Base-by-base conservation (phyloP, 495 filamentous ascomycete species). In the Aspergillus haitiensis region DNA sequence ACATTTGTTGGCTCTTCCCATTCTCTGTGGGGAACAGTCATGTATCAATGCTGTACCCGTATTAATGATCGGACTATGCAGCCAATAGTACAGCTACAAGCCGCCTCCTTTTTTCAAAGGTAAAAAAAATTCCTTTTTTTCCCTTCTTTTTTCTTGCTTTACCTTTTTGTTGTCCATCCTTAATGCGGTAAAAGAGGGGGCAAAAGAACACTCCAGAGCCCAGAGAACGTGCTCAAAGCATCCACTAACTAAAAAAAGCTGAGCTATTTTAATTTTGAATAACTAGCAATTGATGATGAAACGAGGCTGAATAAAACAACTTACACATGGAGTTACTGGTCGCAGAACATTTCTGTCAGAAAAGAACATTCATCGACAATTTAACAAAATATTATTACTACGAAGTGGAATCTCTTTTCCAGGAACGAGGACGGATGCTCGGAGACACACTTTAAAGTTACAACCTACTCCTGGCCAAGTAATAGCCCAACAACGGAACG, bases 181-280 rank as follows among this genome's bases (percentile, higher is more conserved):
- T 12, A 48, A 61, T 61, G 48, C 52, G 40, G 54, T 37, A 61
- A 56, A 58, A 57, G 47, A 58, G 46, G 13, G 53, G 48, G 40
- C 13, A 46, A 16, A 16, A 46, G 55, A 56, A 34, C 9, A 37
- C 46, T 42, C 13, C 11, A 42, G 46, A 37, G 21, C 31, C 11
- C 31, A n/a, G 37, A 61, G 64, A 61, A 63, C 58, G 58, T 63
- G 61, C 58, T 61, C 47, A 54, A 50, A 49, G 52, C 61, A 59
- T 63, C 42, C 49, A 27, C 21, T 27, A 55, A 51, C 56, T 50
- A 59, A 42, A 54, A 49, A 53, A 32, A 60, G 12, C 46, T 61
- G 47, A 44, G 61, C 49, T 52, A 42, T 46, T 46, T 46, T 56
- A 56, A 52, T 60, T 39, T 34, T 37, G 56, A 34, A 35, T 45